Percentiles rank a stretch among this genome's conserved stretches.
Conservation (phyloP, 225 moss, liverwort and hornwort genomes). For the Physcomitrellopsis africana region DNA sequence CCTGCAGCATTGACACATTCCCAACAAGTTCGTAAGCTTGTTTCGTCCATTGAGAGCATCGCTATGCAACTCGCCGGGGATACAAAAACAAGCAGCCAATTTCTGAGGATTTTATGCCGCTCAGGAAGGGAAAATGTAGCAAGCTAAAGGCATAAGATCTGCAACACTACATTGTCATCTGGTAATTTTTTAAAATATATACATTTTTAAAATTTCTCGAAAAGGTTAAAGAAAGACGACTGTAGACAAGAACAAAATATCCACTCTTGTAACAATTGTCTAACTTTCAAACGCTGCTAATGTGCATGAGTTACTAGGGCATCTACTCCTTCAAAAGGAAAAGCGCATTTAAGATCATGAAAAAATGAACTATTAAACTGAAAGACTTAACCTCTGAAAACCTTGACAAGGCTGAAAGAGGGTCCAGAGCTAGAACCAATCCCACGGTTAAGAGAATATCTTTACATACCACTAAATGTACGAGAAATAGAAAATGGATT, state of each 20-base stretch:
- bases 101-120: too few relatives aligned
- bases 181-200: too few relatives aligned
- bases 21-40: constrained; percentile 27
- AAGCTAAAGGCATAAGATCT: too few relatives aligned
- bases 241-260: too few relatives aligned
- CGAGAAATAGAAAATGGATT: too few relatives aligned
- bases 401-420: neutral
- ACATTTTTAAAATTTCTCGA: too few relatives aligned
- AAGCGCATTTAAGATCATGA: neutral
- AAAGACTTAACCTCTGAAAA: neutral
- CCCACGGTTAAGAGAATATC: neutral
- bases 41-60: constrained; percentile 4
- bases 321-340: constrained; percentile 18
- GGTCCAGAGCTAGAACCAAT: neutral
- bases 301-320: neutral
- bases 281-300: too few relatives aligned
- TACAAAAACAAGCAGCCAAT: too few relatives aligned
- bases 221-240: too few relatives aligned
- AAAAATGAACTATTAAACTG: neutral
- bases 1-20: constrained; percentile 55
- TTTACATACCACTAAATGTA: neutral
- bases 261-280: too few relatives aligned
- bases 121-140: too few relatives aligned
- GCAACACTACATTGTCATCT: too few relatives aligned
- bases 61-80: constrained; percentile 1